Base-by-base conservation (phyloP, 2,329 filamentous ascomycete species). In the Drechslerella dactyloides region DNA sequence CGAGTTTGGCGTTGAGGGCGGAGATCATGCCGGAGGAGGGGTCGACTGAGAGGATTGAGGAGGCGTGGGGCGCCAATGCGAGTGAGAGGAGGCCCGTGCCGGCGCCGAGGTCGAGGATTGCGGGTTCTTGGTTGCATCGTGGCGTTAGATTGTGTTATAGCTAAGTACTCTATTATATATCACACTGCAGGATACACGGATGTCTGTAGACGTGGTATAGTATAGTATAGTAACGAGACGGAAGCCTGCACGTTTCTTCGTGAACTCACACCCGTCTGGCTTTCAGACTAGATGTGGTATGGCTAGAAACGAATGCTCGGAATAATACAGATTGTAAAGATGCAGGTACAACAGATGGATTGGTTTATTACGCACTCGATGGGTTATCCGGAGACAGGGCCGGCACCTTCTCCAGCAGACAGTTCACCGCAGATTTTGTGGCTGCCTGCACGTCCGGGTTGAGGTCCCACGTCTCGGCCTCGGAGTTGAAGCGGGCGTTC, bases 71-170 rank as follows among this genome's bases (percentile, higher is more conserved):
- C 0, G 84, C 81, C 1, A 85, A 78, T 7, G 78, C 79, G 52
- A 84, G 79, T 8, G 82, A 83, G 23, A 86, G 80, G 0, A 85
- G 80, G 7, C 84, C 84, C 2, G 84, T 86, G 54, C 84, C 84
- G 74, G 83, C 85, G 58, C 84, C 84, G 17, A 86, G 81, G 77
- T 86, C 85, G 1, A 86, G 82, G 6, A 86, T 80, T 64, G 84
- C 80, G 27, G 63, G 62, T 51, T 68, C 69, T 68, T 42, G n/a
- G n/a, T n/a, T n/a, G n/a, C n/a, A n/a, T n/a, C n/a, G n/a, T n/a
- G n/a, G n/a, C n/a, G n/a, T n/a, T n/a, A n/a, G n/a, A n/a, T n/a
- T n/a, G n/a, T n/a, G n/a, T n/a, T n/a, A n/a, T n/a, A n/a, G n/a
- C n/a, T 52, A 4, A 21, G 11, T 13, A 50, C 11, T 21, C n/a